Percentiles rank a stretch among this genome's conserved stretches.
Conservation (phyloP, 805 yeast species). For the Wickerhamiella sergipiensis region DNA sequence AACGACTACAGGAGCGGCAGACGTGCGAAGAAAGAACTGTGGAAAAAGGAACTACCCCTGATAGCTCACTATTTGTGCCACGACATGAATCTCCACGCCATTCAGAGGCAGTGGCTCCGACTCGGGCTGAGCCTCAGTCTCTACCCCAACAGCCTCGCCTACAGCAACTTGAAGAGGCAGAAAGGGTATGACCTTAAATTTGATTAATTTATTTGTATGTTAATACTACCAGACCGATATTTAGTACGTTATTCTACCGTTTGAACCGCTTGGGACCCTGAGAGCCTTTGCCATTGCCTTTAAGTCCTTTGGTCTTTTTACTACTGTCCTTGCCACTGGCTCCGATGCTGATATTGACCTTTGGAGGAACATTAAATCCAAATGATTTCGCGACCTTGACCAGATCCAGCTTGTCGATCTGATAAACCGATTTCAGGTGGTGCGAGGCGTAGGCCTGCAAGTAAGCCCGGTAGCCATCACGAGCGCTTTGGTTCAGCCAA, state of each 20-base stretch:
- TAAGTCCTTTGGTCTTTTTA: not conserved
- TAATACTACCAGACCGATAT: not conserved
- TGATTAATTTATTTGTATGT: not conserved
- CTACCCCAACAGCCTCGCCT: too few species aligned
- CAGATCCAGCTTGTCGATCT: constrained; percentile 85
- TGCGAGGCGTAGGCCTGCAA: constrained; percentile 96
- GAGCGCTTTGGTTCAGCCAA: constrained; percentile 87
- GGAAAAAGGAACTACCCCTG: not conserved
- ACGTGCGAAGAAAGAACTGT: not conserved
- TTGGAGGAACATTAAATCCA: constrained; percentile 87
- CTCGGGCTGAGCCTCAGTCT: too few species aligned
- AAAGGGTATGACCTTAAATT: not conserved
- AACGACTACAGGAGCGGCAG: constrained; percentile 6
- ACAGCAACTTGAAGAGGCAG: not conserved
- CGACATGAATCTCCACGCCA: too few species aligned
- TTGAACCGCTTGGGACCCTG: not conserved
- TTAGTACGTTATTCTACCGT: not conserved
- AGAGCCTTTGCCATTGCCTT: not conserved
- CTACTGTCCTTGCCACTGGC: constrained; percentile 58
- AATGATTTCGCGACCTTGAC: constrained; percentile 91
- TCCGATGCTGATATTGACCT: constrained; percentile 91
- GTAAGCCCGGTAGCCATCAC: constrained; percentile 94
- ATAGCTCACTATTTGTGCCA: not conserved
- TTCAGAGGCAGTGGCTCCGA: too few species aligned
- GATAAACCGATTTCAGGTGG: constrained; percentile 89